Evolutionary conservation across 306 rosid species (phyloP).

Genomic region (Comarum palustre): DNA sequence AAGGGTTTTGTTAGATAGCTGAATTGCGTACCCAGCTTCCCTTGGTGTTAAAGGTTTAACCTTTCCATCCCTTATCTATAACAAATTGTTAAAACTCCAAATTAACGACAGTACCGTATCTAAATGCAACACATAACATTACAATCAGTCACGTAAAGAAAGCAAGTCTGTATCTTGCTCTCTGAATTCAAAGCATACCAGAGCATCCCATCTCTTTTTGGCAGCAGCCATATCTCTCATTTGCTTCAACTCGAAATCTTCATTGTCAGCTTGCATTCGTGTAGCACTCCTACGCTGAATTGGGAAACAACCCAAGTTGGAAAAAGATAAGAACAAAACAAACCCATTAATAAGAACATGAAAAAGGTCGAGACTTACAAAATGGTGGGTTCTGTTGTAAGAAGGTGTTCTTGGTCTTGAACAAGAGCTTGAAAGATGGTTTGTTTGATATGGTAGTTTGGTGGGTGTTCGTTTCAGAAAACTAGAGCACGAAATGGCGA

Average conservation of each 20-base stretch:
- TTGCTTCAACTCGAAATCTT: constrained; percentile 85
- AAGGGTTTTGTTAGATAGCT: constrained; percentile 80
- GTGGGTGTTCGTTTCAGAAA: constrained; percentile 22
- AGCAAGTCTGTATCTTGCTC: not conserved
- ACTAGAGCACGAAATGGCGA: constrained; percentile 30
- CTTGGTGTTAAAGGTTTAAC: constrained; percentile 72
- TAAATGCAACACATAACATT: not conserved
- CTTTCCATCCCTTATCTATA: constrained; percentile 77
- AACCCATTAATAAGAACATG: not conserved
- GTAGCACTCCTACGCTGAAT: constrained; percentile 37
- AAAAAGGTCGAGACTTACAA: constrained; percentile 29
- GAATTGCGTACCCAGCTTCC: constrained; percentile 94
- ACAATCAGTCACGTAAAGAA: not conserved
- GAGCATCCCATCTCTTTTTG: constrained; percentile 90
- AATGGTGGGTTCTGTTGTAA: constrained; percentile 21
- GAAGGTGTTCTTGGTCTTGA: constrained; percentile 31
- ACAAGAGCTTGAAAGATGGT: constrained; percentile 38
- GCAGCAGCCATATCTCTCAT: constrained; percentile 90
- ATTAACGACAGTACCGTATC: not conserved
- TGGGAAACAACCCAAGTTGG: constrained; percentile 1
- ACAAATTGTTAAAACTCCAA: constrained; percentile 7
- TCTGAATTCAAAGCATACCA: constrained; percentile 43
- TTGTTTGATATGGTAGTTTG: constrained; percentile 11
- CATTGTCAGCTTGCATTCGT: constrained; percentile 54
- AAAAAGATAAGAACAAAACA: constrained; percentile 5